phyloP scores from a whole-genome alignment of 441 rosid genomes.

The Cnidoscolus chayamansa region DNA sequence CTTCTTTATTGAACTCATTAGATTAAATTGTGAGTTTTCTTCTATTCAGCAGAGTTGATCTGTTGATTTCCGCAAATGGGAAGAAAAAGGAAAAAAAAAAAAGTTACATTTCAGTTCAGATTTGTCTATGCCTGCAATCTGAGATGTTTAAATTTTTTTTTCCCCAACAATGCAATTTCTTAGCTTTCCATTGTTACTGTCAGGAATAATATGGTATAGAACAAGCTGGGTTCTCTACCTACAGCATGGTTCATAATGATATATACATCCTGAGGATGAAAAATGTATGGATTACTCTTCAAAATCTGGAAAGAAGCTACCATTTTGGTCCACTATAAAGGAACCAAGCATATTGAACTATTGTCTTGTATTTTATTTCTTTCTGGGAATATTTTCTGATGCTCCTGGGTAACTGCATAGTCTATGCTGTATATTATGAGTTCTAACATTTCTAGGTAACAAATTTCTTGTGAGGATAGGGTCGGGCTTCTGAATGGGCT shows the following conservation, averaged over 20 bases:
- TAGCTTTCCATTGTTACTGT: not conserved
- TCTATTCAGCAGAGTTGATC: not conserved
- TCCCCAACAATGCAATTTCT: not conserved
- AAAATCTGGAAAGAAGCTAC: not conserved
- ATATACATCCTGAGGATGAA: conserved; percentile 3
- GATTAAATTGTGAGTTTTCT: too few relatives aligned
- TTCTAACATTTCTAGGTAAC: not conserved
- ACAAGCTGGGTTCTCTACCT: not conserved
- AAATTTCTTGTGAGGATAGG: conserved; percentile 36
- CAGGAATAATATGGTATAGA: not conserved
- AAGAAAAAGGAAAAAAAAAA: not conserved
- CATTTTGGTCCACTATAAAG: not conserved
- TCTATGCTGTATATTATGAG: not conserved
- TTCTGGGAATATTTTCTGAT: not conserved
- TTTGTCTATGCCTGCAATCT: not conserved
- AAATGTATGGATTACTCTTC: not conserved
- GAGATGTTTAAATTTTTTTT: too few relatives aligned
- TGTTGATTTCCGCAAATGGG: not conserved
- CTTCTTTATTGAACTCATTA: conserved; percentile 1
- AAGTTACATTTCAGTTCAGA: not conserved
- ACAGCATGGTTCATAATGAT: not conserved
- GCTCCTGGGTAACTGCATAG: not conserved
- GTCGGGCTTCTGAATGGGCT: conserved; percentile 98
- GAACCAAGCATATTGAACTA: not conserved
- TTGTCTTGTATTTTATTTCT: not conserved